phyloP scores from a whole-genome alignment of 441 rosid genomes.

The Populus hybrid region DNA sequence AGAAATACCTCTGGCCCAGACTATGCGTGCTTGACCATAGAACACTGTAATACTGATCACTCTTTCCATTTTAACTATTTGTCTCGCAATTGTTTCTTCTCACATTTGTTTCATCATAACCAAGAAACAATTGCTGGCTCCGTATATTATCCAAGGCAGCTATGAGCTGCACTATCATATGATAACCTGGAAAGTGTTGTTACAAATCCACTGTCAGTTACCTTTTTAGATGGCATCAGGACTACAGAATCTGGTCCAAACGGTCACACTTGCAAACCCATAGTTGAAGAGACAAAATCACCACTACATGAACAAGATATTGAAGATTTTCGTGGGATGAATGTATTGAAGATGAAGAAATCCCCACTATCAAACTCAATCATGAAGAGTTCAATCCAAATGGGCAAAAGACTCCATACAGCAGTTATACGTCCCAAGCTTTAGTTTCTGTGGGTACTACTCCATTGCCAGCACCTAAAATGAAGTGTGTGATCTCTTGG shows the following conservation, averaged over 20 bases:
- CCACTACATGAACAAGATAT: conserved; percentile 24
- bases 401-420: conserved; percentile 6
- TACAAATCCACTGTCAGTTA: background rate
- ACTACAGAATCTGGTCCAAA: background rate
- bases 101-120: background rate
- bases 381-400: conserved; percentile 33
- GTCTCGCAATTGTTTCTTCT: background rate
- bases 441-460: conserved; percentile 43
- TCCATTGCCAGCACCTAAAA: conserved; percentile 34
- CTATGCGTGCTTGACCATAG: conserved; percentile 46
- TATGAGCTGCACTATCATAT: conserved; percentile 74
- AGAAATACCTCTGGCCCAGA: conserved; percentile 70
- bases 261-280: conserved; percentile 24
- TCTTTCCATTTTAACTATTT: background rate
- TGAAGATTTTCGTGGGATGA: conserved; percentile 28
- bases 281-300: conserved; percentile 40
- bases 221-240: background rate
- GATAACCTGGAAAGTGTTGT: conserved; percentile 50
- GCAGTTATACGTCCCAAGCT: conserved; percentile 28
- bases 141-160: conserved; percentile 27
- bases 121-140: background rate
- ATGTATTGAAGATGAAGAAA: conserved; percentile 18
- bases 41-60: conserved; percentile 34
- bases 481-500: conserved; percentile 24
- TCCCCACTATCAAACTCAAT: conserved; percentile 40